Evolutionary conservation across 129 eudicot species (phyloP).

Genomic region (Lonicera japonica): DNA sequence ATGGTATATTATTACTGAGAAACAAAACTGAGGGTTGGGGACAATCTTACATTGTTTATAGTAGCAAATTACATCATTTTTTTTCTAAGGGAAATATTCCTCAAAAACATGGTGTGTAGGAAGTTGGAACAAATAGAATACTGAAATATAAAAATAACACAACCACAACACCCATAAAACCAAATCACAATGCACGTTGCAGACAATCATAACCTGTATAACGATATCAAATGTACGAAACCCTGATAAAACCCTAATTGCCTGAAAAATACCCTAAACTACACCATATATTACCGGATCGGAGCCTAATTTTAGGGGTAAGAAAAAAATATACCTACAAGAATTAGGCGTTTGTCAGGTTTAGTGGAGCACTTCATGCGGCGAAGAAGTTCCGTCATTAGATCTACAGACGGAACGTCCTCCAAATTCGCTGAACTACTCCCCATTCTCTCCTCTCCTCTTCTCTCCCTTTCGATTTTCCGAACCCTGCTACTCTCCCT

Average conservation of each 20-base stretch:
- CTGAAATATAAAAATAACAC: no score
- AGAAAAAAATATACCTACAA: slow-evolving; percentile 50
- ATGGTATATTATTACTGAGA: no score
- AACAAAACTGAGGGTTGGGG: no score
- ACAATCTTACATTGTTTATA: no score
- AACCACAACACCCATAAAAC: not conserved
- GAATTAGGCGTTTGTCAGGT: slow-evolving; percentile 97
- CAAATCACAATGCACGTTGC: no score
- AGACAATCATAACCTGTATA: not conserved
- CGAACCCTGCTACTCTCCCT: no score
- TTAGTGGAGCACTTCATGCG: slow-evolving; percentile 77
- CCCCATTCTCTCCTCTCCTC: slow-evolving; percentile 36
- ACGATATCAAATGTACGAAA: not conserved
- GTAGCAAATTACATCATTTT: no score
- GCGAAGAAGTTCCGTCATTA: slow-evolving; percentile 84
- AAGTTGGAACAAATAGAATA: no score
- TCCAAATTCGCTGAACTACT: slow-evolving; percentile 49
- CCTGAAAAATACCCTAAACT: not conserved
- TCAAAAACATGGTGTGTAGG: no score
- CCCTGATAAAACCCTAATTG: not conserved
- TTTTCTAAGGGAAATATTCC: no score
- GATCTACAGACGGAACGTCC: slow-evolving; percentile 67
- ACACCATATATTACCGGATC: not conserved
- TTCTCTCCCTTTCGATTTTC: no score
- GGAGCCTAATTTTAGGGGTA: not conserved